These are phyloP conservation scores for Neocucurbitaria cava DNA, from an alignment of 2,329 filamentous ascomycete genomes.

Conservation along the genomic window DNA sequence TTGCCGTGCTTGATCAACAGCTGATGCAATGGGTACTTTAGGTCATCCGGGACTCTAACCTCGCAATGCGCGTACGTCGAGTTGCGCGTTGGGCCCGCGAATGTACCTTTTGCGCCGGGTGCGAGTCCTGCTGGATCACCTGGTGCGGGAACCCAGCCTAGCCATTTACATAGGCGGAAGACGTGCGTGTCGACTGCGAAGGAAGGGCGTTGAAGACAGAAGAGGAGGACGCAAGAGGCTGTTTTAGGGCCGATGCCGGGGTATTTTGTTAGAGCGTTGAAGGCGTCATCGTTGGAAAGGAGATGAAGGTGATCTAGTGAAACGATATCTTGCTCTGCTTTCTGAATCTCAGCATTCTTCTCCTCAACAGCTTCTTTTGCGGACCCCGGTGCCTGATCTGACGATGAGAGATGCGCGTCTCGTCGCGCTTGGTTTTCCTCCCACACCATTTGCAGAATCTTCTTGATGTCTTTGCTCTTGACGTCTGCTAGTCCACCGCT, in stretches of 20 bases:
- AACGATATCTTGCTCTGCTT: conserved; percentile 65
- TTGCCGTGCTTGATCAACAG: conserved; percentile 69
- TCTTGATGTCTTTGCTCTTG: conserved; percentile 77
- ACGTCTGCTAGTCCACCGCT: conserved; percentile 72
- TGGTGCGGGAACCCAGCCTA: conserved; percentile 65
- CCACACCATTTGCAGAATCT: conserved; percentile 74
- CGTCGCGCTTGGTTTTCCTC: conserved; percentile 69
- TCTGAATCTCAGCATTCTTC: conserved; percentile 65
- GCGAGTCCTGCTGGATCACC: conserved; percentile 42
- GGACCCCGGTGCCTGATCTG: conserved; percentile 49
- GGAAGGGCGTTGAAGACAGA: conserved; percentile 68
- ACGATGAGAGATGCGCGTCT: conserved; percentile 53
- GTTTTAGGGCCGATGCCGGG: conserved; percentile 72
- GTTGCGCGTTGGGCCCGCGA: conserved; percentile 55
- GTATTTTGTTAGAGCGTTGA: conserved; percentile 64
- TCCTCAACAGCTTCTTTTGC: conserved; percentile 57
- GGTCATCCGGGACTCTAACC: conserved; percentile 65
- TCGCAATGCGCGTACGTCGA: conserved; percentile 67
- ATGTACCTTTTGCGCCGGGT: conserved; percentile 48
- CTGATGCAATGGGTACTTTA: conserved; percentile 69
- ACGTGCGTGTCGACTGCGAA: conserved; percentile 74
- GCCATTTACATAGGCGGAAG: conserved; percentile 67
- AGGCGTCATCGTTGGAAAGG: conserved; percentile 63
- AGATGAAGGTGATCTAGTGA: conserved; percentile 69
- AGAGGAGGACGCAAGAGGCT: conserved; percentile 68